Evolutionary conservation across 768 basidiomycete genomes (phyloP).

Genomic region (Leccinum barrowsii): DNA sequence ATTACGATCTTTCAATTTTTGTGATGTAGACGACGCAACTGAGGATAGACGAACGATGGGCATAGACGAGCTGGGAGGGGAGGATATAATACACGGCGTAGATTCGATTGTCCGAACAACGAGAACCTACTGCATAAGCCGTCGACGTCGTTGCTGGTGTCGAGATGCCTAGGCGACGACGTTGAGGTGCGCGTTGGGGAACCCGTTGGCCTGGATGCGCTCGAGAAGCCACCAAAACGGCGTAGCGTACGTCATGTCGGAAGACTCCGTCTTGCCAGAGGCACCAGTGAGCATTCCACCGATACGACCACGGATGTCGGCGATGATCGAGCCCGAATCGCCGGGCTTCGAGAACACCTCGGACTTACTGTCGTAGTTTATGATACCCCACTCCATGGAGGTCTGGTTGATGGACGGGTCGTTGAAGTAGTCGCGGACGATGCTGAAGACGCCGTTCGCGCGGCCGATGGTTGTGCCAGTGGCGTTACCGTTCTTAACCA

Average conservation of each 20-base stretch:
- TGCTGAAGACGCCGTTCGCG: not conserved
- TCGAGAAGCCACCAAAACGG: not conserved
- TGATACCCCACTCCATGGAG: not conserved
- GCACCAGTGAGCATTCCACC: not conserved
- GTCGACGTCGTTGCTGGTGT: too few relatives aligned
- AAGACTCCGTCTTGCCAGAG: not conserved
- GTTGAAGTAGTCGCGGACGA: not conserved
- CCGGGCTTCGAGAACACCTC: not conserved
- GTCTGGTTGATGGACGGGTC: not conserved
- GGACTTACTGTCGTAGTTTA: not conserved
- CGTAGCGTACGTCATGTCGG: not conserved
- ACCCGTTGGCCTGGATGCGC: not conserved
- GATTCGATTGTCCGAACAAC: too few relatives aligned
- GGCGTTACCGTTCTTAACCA: not conserved
- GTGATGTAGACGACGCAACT: too few relatives aligned
- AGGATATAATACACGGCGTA: too few relatives aligned
- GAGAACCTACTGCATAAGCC: too few relatives aligned
- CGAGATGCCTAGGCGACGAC: too few relatives aligned
- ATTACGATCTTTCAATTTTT: too few relatives aligned
- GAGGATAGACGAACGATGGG: too few relatives aligned
- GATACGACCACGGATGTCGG: not conserved
- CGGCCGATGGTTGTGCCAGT: not conserved
- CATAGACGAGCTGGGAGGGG: too few relatives aligned
- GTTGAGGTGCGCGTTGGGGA: not conserved
- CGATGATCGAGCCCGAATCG: not conserved